Evolutionary conservation across 495 filamentous ascomycete genomes (phyloP).

Genomic region (Parmelia sp.): DNA sequence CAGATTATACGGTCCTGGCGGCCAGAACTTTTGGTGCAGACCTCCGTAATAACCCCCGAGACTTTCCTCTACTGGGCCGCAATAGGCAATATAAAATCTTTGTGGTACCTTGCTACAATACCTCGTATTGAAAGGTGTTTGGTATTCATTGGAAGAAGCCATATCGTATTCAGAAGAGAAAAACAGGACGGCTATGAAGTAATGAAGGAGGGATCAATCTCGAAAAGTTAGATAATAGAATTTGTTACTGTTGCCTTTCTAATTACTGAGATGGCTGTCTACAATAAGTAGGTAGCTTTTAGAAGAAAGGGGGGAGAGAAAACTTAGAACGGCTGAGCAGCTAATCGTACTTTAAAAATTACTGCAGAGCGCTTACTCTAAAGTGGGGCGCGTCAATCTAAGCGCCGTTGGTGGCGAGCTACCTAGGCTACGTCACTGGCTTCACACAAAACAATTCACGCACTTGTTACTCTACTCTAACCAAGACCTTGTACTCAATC

Average conservation of each 20-base stretch:
- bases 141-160: constrained; percentile 9
- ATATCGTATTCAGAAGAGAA: background rate
- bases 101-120: constrained; percentile 8
- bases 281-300: too few species aligned
- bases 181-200: background rate
- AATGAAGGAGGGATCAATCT: background rate
- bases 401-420: background rate
- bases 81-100: background rate
- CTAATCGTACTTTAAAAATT: too few species aligned
- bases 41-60: too few species aligned
- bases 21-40: too few species aligned
- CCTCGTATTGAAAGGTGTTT: constrained; percentile 4
- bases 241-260: background rate
- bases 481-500: background rate
- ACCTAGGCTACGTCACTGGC: constrained; percentile 1
- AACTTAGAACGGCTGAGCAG: too few species aligned
- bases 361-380: too few species aligned
- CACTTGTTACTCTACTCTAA: background rate
- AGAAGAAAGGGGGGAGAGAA: too few species aligned
- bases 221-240: background rate
- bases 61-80: too few species aligned
- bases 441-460: background rate
- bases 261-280: background rate
- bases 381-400: background rate
- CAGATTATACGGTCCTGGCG: too few species aligned